Conservation (phyloP, 2,329 filamentous ascomycete species). For the Arthrobotrys conoides region DNA sequence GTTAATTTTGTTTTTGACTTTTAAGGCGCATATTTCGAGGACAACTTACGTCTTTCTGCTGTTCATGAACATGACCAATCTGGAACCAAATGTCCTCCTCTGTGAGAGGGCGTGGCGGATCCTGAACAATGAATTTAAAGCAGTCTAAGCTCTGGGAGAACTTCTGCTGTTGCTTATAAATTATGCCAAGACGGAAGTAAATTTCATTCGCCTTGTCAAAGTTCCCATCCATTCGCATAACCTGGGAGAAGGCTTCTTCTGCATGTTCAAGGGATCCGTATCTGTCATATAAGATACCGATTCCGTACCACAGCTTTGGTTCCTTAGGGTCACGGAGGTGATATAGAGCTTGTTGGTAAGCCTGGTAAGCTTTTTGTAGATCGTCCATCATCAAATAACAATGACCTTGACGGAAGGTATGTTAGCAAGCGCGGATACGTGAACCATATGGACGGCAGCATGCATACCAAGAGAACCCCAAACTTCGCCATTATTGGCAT, state of each 20-base stretch:
- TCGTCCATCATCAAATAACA: conserved; percentile 99
- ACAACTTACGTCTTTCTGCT: conserved; percentile 93
- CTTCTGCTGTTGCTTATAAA: conserved; percentile 98
- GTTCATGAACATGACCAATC: conserved; percentile 98
- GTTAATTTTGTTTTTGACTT: conserved; percentile 64
- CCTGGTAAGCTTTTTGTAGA: conserved; percentile 93
- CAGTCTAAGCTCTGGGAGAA: conserved; percentile 95
- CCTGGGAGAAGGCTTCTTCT: conserved; percentile 97
- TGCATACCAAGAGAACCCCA: conserved; percentile 91
- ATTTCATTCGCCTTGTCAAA: conserved; percentile 99
- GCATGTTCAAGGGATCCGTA: conserved; percentile 97
- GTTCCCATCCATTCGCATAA: conserved; percentile 97
- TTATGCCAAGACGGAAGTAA: conserved; percentile 98
- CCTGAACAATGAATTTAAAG: conserved; percentile 97
- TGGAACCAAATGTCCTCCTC: conserved; percentile 99
- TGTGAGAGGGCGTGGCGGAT: conserved; percentile 90
- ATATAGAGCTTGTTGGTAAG: conserved; percentile 94
- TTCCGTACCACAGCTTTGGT: conserved; percentile 98
- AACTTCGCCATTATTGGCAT: conserved; percentile 89
- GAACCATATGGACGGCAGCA: conserved; percentile 28
- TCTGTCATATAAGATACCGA: conserved; percentile 95
- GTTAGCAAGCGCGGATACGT: conserved; percentile 46
- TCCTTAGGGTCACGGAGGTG: conserved; percentile 97
- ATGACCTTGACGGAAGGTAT: conserved; percentile 76
- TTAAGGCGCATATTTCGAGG: conserved; percentile 1